Percentiles rank a stretch among this genome's conserved stretches.
Evolutionary conservation across 768 basidiomycete genomes (phyloP).

Genomic region (Goffeauzyma gilvescens): DNA sequence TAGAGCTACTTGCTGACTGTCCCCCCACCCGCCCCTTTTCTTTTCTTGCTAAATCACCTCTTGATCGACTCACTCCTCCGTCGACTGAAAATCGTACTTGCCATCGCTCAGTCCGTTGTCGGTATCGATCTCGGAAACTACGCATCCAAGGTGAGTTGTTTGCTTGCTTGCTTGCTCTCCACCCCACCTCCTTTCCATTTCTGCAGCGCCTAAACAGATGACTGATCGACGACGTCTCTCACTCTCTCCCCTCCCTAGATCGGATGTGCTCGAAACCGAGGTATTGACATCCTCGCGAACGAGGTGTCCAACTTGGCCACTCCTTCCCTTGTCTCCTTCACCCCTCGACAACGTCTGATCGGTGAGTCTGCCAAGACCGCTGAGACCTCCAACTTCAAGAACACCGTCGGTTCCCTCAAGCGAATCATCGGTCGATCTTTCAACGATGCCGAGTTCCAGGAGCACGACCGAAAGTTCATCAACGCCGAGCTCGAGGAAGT

Average conservation of each 20-base stretch:
- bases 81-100: too few species aligned
- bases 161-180: conserved; percentile 6
- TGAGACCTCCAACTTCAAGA: conserved; percentile 94
- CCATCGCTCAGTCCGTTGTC: conserved; percentile 50
- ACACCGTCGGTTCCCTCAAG: conserved; percentile 85
- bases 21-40: too few species aligned
- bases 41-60: too few species aligned
- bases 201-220: conserved; percentile 3
- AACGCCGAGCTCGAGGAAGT: conserved; percentile 72
- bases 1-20: too few species aligned
- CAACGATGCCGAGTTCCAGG: conserved; percentile 54
- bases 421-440: conserved; percentile 67
- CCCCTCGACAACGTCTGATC: conserved; percentile 70
- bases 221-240: not conserved
- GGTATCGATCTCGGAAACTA: conserved; percentile 85
- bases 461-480: conserved; percentile 76
- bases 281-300: conserved; percentile 96
- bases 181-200: too few species aligned
- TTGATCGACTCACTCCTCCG: too few species aligned
- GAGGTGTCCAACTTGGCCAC: conserved; percentile 94
- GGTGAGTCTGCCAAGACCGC: conserved; percentile 94
- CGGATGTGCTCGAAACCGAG: conserved; percentile 83
- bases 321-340: conserved; percentile 92
- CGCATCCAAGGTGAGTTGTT: conserved; percentile 52
- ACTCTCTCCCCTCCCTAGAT: conserved; percentile 40